A percentile compares a stretch with the other conserved stretches of the same genome.
These are phyloP conservation scores for Diospyros lotus DNA, from an alignment of 148 eudicot species.

Conservation along the genomic window DNA sequence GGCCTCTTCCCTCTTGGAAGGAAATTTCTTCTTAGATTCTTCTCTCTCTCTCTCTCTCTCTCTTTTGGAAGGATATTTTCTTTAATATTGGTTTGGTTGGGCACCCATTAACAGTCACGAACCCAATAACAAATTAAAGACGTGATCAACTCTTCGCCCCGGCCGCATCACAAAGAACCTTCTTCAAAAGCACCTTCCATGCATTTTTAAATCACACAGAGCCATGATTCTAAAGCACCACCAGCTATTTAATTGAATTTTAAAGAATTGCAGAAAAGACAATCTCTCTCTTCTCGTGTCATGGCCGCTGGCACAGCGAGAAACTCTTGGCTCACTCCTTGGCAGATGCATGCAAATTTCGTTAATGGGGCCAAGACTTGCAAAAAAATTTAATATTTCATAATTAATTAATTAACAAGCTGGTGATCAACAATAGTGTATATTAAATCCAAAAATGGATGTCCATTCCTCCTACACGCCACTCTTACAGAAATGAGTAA, in stretches of 20 bases:
- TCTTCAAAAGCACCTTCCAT: neutral
- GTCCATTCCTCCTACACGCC: neutral
- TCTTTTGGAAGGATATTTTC: neutral
- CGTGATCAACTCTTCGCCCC: neutral
- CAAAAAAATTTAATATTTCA: neutral
- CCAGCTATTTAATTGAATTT: neutral
- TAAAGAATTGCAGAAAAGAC: conserved; percentile 8
- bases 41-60: neutral
- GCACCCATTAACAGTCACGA: neutral
- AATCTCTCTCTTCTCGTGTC: conserved; percentile 4
- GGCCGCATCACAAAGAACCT: conserved; percentile 2
- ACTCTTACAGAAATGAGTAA: too few species aligned
- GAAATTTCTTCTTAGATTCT: conserved; percentile 15
- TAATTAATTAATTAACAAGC: too few species aligned
- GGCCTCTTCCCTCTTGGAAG: conserved; percentile 17
- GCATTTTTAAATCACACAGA: neutral
- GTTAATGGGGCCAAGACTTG: conserved; percentile 4
- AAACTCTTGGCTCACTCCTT: conserved; percentile 10
- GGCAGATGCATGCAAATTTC: neutral
- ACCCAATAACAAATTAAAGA: neutral
- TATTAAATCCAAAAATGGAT: too few species aligned
- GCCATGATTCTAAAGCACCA: neutral
- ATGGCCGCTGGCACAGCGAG: conserved; percentile 16
- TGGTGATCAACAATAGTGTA: neutral
- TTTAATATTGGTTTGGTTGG: too few species aligned